phyloP scores from a whole-genome alignment of 805 yeast genomes.

The Peterozyma toletana region DNA sequence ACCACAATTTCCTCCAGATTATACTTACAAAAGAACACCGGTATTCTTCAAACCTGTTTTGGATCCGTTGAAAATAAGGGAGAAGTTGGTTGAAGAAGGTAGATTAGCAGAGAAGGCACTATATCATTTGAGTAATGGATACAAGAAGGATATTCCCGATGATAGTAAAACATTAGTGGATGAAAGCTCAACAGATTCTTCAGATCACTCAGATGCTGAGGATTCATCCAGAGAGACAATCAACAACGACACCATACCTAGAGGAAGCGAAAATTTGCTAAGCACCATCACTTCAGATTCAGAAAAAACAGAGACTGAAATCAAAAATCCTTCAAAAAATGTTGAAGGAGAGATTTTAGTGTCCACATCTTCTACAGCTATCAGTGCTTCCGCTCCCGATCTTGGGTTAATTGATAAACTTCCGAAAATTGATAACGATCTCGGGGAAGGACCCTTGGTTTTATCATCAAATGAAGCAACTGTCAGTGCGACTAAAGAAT shows the following conservation, averaged over 20 bases:
- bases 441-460: neutral
- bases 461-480: neutral
- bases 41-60: slow-evolving; percentile 52
- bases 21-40: slow-evolving; percentile 79
- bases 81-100: slow-evolving; percentile 74
- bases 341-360: slow-evolving; percentile 11
- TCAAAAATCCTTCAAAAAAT: neutral
- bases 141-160: slow-evolving; percentile 19
- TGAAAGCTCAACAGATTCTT: slow-evolving; percentile 11
- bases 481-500: neutral
- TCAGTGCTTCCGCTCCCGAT: slow-evolving; percentile 4
- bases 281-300: slow-evolving; percentile 3
- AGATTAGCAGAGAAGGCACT: slow-evolving; percentile 74
- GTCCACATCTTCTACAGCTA: slow-evolving; percentile 9
- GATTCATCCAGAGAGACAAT: neutral
- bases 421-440: neutral
- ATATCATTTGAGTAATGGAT: slow-evolving; percentile 41
- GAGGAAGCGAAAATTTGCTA: slow-evolving; percentile 4
- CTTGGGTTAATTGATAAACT: neutral
- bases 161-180: slow-evolving; percentile 10
- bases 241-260: slow-evolving; percentile 7
- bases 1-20: slow-evolving; percentile 91
- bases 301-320: neutral
- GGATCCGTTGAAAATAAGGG: slow-evolving; percentile 66
- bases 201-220: neutral